phyloP scores from a whole-genome alignment of 176 grass and related monocot genomes.

The Aegilops umbellulata region DNA sequence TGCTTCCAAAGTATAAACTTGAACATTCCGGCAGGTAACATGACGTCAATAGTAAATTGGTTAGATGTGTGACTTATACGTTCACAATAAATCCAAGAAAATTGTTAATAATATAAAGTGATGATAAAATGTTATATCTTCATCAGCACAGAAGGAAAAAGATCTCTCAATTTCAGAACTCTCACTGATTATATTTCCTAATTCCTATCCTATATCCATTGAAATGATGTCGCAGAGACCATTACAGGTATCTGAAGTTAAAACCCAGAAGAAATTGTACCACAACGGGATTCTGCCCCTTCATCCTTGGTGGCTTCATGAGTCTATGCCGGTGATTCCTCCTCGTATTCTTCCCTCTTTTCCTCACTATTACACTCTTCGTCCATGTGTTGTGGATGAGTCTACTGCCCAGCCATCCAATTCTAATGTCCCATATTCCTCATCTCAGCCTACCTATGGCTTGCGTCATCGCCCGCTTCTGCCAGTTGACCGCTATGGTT shows the following conservation, averaged over 20 bases:
- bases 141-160: slow-evolving; percentile 4
- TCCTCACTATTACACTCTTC: no score
- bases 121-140: background rate
- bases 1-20: slow-evolving; percentile 8
- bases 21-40: background rate
- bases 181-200: background rate
- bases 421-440: no score
- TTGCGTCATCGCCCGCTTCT: no score
- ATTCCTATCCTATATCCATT: background rate
- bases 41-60: background rate
- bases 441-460: no score
- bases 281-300: background rate
- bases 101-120: background rate
- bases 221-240: background rate
- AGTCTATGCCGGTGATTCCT: no score
- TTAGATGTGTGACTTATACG: background rate
- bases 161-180: background rate
- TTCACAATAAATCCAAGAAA: background rate
- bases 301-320: no score
- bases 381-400: no score
- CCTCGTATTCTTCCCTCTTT: no score
- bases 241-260: slow-evolving; percentile 6
- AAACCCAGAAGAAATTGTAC: background rate
- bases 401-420: no score
- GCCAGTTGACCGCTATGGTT: no score